A percentile compares a stretch with the other conserved stretches of the same genome.
Conservation (phyloP, 139 green algal species). For the Picochlorum sp. region DNA sequence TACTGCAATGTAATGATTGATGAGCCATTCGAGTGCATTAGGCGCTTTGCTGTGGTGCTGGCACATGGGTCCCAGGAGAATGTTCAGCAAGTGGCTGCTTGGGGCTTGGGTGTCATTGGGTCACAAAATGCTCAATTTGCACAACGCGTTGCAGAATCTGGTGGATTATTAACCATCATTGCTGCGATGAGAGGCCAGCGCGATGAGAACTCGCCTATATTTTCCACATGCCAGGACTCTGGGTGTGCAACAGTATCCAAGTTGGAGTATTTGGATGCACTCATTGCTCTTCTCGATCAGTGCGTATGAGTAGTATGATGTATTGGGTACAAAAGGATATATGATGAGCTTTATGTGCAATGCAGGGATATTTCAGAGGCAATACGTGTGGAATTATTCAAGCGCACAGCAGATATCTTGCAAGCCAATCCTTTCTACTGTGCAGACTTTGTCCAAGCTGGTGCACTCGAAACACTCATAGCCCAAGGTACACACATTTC, state of each 20-base stretch:
- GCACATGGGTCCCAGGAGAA: not conserved
- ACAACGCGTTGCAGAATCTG: not conserved
- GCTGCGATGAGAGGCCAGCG: not conserved
- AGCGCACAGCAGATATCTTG: not conserved
- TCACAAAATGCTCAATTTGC: not conserved
- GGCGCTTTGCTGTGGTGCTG: not conserved
- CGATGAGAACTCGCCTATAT: not conserved
- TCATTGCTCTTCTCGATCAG: conserved; percentile 3
- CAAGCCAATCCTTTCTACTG: not conserved
- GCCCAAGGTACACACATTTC: not conserved
- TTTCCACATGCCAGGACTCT: conserved; percentile 15
- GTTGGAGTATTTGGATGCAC: conserved; percentile 8
- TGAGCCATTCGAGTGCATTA: conserved; percentile 3
- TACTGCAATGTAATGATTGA: not conserved
- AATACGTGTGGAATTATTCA: not conserved
- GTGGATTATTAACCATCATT: conserved; percentile 9
- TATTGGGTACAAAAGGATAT: not conserved
- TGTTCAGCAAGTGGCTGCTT: conserved; percentile 10
- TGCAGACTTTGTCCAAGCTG: conserved; percentile 8
- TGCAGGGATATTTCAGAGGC: not conserved
- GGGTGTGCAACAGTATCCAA: not conserved
- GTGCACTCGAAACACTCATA: not conserved
- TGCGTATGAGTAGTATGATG: conserved; percentile 4
- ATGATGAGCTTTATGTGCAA: not conserved
- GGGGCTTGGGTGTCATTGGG: conserved; percentile 16